These are phyloP conservation scores for Pilatotrama ljubarskyi DNA, from an alignment of 768 basidiomycete genomes.

Conservation along the genomic window DNA sequence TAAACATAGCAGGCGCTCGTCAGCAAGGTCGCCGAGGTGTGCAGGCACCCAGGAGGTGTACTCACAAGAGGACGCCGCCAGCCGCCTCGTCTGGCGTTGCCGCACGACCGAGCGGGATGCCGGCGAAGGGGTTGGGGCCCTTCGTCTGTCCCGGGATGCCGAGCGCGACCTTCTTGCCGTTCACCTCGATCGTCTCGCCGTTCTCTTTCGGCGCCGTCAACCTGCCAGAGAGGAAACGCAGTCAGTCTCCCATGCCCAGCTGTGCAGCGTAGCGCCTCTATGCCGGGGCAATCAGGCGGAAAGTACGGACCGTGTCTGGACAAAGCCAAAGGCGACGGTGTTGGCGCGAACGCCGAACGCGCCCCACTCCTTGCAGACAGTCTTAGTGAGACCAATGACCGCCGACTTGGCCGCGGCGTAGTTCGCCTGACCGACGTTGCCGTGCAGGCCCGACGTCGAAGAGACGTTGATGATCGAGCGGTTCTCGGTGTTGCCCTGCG, in stretches of 20 bases:
- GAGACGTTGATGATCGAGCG: constrained; percentile 82
- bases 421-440: constrained; percentile 84
- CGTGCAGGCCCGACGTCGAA: constrained; percentile 80
- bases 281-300: neutral
- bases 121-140: constrained; percentile 41
- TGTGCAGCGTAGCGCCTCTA: neutral
- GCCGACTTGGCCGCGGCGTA: constrained; percentile 81
- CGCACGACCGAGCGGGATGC: constrained; percentile 68
- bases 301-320: constrained; percentile 64
- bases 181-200: constrained; percentile 73
- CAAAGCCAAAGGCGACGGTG: constrained; percentile 74
- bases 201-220: constrained; percentile 79
- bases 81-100: constrained; percentile 78
- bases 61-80: constrained; percentile 73
- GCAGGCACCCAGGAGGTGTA: constrained; percentile 19
- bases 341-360: constrained; percentile 80
- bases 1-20: neutral
- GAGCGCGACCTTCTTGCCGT: constrained; percentile 80
- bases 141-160: constrained; percentile 64
- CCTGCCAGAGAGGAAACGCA: constrained; percentile 34
- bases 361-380: constrained; percentile 88
- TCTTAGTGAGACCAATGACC: constrained; percentile 79
- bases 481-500: constrained; percentile 56
- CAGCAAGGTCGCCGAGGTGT: neutral
- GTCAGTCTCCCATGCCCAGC: neutral